Conservation (phyloP, 1,284 basidiomycete species). For the Ustilago cynodontis region DNA sequence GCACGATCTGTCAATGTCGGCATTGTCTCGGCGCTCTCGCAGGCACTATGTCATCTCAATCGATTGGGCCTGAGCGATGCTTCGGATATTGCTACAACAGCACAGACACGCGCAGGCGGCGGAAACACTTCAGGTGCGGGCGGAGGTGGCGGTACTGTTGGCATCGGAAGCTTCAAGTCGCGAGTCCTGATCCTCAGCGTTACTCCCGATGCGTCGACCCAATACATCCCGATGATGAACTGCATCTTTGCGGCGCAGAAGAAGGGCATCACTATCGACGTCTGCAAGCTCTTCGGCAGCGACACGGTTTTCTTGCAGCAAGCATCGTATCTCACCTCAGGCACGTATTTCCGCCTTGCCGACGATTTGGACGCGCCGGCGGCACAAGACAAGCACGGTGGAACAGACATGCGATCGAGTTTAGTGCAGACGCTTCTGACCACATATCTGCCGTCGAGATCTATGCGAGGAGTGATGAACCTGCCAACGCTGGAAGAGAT, state of each 20-base stretch:
- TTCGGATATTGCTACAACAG: constrained; percentile 29
- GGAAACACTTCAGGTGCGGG: constrained; percentile 11
- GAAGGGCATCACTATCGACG: constrained; percentile 92
- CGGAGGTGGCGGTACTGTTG: constrained; percentile 9
- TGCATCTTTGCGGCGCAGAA: constrained; percentile 99
- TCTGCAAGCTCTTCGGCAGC: constrained; percentile 88
- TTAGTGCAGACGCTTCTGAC: constrained; percentile 62
- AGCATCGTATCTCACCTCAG: constrained; percentile 92
- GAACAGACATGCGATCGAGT: constrained; percentile 38
- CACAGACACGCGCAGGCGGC: constrained; percentile 36
- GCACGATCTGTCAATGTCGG: constrained; percentile 45
- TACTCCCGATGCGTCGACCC: constrained; percentile 85
- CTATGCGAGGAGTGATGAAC: constrained; percentile 81
- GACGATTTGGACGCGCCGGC: constrained; percentile 85
- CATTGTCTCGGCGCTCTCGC: constrained; percentile 52
- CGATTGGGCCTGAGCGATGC: constrained; percentile 38
- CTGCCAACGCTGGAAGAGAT: constrained; percentile 93
- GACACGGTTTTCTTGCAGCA: constrained; percentile 97
- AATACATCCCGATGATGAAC: constrained; percentile 98
- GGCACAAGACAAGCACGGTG: constrained; percentile 49
- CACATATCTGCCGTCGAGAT: constrained; percentile 65
- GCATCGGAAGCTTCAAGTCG: constrained; percentile 46
- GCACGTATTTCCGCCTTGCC: constrained; percentile 88
- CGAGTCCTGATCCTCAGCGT: constrained; percentile 92
- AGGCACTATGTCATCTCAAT: constrained; percentile 56